Percentiles rank a stretch among this genome's conserved stretches.
Conservation (phyloP, 208 protist species). For the Polymyxa betae region DNA sequence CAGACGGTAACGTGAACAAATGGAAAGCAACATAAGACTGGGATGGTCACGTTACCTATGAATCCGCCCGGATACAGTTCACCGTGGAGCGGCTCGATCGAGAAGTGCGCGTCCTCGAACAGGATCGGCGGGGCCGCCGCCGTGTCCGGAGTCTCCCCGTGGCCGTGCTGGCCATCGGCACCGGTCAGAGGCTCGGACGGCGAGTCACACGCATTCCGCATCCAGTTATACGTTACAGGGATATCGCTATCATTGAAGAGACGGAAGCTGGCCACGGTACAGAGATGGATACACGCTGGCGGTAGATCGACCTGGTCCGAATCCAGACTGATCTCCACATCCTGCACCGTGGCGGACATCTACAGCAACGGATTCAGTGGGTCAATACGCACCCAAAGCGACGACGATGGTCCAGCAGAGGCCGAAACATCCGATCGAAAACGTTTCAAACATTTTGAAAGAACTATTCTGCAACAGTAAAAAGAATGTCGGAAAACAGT, state of each 20-base stretch:
- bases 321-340: slow-evolving; percentile 80
- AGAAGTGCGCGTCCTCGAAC: slow-evolving; percentile 83
- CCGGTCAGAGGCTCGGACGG: background rate
- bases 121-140: slow-evolving; percentile 50
- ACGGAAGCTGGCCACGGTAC: slow-evolving; percentile 80
- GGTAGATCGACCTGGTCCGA: slow-evolving; percentile 74
- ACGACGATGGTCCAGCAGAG: background rate
- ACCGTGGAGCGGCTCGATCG: slow-evolving; percentile 81
- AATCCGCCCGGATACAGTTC: slow-evolving; percentile 79
- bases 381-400: background rate
- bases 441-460: too few relatives aligned
- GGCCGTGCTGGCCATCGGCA: background rate
- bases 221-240: slow-evolving; percentile 81
- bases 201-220: too few relatives aligned
- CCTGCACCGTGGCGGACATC: slow-evolving; percentile 62
- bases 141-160: background rate
- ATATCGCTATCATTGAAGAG: slow-evolving; percentile 83
- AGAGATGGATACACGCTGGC: slow-evolving; percentile 85
- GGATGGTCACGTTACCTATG: slow-evolving; percentile 20
- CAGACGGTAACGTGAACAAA: too few relatives aligned
- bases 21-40: too few relatives aligned
- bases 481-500: too few relatives aligned
- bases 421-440: background rate
- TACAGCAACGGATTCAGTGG: background rate
- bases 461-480: too few relatives aligned